A percentile compares a stretch with the other conserved stretches of the same genome.
phyloP scores from a whole-genome alignment of 345 rosid species.

The Ailanthus altissimus region DNA sequence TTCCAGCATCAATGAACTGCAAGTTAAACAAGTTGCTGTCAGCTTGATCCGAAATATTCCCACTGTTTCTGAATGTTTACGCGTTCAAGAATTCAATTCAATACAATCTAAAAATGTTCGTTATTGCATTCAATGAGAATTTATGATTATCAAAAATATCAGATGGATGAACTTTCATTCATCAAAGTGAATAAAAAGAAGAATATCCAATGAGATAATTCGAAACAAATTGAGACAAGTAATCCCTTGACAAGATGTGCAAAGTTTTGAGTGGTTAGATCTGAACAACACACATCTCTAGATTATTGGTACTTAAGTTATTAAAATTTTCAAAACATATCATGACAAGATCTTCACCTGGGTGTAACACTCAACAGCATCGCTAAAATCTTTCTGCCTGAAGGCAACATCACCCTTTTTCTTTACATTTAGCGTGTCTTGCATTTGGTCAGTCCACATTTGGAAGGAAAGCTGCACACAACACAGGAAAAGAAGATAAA shows the following conservation, averaged over 20 bases:
- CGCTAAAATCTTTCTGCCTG: slow-evolving; percentile 65
- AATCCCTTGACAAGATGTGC: background rate
- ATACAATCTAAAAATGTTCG: background rate
- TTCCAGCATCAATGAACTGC: slow-evolving; percentile 85
- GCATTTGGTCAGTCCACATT: slow-evolving; percentile 98
- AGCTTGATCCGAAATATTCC: background rate
- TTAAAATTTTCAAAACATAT: background rate
- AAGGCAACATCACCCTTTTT: slow-evolving; percentile 91
- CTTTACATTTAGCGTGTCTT: slow-evolving; percentile 78
- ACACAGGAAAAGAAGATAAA: background rate
- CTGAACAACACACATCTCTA: background rate
- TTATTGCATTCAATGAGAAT: background rate
- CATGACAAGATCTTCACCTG: slow-evolving; percentile 49
- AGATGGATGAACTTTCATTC: background rate
- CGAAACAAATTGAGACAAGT: background rate
- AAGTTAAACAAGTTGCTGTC: slow-evolving; percentile 6
- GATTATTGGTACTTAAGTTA: background rate
- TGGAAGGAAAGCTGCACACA: slow-evolving; percentile 86
- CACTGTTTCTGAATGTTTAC: background rate
- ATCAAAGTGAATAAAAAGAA: background rate
- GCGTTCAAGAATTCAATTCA: background rate
- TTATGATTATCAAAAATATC: background rate
- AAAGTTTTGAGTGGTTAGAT: background rate
- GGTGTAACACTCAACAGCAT: slow-evolving; percentile 71
- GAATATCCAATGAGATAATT: background rate